Percentiles rank a stretch among this genome's conserved stretches.
Conservation (phyloP, 257 asterid genomes). For the Plantago ovata region DNA sequence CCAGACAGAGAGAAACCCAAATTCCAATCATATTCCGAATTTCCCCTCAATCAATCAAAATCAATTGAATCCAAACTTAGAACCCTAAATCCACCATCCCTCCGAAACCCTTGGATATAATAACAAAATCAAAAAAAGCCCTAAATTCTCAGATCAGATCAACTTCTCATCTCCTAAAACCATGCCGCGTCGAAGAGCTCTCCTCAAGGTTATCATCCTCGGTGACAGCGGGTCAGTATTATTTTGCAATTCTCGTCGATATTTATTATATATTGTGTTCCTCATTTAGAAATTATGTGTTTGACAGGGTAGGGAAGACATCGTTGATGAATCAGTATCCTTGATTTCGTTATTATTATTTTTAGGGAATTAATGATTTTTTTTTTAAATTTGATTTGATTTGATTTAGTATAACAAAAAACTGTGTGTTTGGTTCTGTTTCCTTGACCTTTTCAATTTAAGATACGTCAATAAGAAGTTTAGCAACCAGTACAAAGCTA, state of each 20-base stretch:
- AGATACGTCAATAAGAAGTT: conserved; percentile 98
- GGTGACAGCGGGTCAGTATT: conserved; percentile 57
- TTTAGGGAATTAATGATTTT: background rate
- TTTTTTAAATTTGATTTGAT: background rate
- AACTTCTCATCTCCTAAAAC: background rate
- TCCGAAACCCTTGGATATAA: too few relatives aligned
- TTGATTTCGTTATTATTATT: background rate
- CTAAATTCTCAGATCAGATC: too few relatives aligned
- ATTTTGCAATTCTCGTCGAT: background rate
- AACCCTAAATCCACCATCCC: background rate
- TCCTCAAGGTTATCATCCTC: conserved; percentile 64
- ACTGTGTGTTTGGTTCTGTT: conserved; percentile 28
- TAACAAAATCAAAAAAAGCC: conserved; percentile 8
- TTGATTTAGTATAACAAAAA: background rate
- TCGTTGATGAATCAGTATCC: conserved; percentile 33
- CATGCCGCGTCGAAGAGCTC: conserved; percentile 61
- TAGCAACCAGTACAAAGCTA: conserved; percentile 97
- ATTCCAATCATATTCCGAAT: too few relatives aligned
- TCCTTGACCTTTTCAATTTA: conserved; percentile 45
- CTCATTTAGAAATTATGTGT: too few relatives aligned
- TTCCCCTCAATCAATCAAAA: too few relatives aligned
- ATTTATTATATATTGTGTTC: too few relatives aligned
- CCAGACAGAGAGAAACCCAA: too few relatives aligned
- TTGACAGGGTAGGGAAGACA: conserved; percentile 29
- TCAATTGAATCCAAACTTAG: too few relatives aligned